Evolutionary conservation across 1,284 basidiomycete genomes (phyloP).

Genomic region (Tilletia horrida): DNA sequence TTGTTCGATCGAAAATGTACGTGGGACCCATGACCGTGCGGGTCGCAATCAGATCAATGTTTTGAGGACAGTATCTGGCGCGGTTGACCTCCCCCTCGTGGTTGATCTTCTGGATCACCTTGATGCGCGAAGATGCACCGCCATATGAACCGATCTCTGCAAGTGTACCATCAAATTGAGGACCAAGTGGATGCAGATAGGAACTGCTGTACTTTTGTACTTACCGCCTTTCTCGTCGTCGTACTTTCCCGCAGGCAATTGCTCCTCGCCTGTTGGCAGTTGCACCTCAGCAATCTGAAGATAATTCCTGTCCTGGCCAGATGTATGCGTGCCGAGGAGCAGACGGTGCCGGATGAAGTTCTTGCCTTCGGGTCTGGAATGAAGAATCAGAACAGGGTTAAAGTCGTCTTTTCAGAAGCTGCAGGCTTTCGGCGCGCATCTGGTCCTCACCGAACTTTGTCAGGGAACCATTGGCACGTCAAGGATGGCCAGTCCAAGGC

Average conservation of each 20-base stretch:
- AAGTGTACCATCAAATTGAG: not conserved
- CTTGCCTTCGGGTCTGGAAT: constrained; percentile 73
- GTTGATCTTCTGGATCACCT: constrained; percentile 90
- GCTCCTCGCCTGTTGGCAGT: constrained; percentile 71
- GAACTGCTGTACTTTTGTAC: not conserved
- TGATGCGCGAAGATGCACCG: constrained; percentile 76
- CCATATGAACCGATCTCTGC: constrained; percentile 51
- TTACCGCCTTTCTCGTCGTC: constrained; percentile 80
- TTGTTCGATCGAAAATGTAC: constrained; percentile 91
- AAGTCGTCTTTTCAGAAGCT: too few relatives aligned
- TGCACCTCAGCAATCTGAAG: constrained; percentile 88
- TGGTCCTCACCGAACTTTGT: constrained; percentile 65
- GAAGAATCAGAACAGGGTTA: not conserved
- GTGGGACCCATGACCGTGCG: constrained; percentile 87
- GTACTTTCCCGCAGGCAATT: constrained; percentile 75
- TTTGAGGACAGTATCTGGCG: constrained; percentile 98
- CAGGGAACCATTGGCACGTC: constrained; percentile 98
- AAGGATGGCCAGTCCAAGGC: constrained; percentile 97
- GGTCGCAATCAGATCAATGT: constrained; percentile 92
- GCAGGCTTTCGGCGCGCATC: too few relatives aligned
- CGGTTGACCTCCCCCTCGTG: constrained; percentile 95
- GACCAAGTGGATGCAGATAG: not conserved
- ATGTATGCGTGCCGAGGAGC: constrained; percentile 95
- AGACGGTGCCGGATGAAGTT: constrained; percentile 89
- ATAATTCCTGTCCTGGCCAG: constrained; percentile 88